These are phyloP conservation scores for Acanthamoeba triangularis DNA, from an alignment of 208 protist genomes.

Conservation along the genomic window DNA sequence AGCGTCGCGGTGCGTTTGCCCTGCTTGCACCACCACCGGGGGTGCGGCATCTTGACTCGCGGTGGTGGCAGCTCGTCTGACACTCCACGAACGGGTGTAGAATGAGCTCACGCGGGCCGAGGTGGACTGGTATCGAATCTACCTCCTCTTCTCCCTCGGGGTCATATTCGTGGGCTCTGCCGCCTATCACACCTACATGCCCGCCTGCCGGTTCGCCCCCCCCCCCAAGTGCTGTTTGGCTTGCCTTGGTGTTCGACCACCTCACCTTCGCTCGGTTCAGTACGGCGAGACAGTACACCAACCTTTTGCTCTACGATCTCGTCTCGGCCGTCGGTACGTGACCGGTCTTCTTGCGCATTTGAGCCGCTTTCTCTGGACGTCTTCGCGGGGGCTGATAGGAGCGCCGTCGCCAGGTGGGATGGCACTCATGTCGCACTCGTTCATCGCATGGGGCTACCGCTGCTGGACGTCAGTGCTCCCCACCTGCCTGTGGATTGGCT, in stretches of 20 bases:
- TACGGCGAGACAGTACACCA: slow-evolving; percentile 37
- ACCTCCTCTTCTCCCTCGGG: neutral
- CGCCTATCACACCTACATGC: slow-evolving; percentile 75
- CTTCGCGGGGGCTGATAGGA: neutral
- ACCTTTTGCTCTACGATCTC: slow-evolving; percentile 55
- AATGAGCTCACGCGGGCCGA: neutral
- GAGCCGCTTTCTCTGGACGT: neutral
- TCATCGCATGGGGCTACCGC: slow-evolving; percentile 72
- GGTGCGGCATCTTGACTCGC: too few relatives aligned
- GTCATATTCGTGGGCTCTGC: slow-evolving; percentile 61
- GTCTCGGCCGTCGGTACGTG: slow-evolving; percentile 33
- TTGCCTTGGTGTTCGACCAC: neutral
- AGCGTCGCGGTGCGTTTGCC: neutral
- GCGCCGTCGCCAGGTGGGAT: neutral
- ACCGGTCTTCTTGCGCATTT: neutral
- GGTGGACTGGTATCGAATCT: neutral
- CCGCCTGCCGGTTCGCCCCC: slow-evolving; percentile 31
- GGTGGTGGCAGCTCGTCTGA: neutral
- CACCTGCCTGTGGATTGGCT: neutral
- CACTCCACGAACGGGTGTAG: neutral
- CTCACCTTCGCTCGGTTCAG: neutral
- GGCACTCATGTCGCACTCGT: slow-evolving; percentile 55
- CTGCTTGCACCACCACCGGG: neutral
- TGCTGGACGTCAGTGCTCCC: slow-evolving; percentile 37
- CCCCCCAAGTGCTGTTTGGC: neutral